These are phyloP conservation scores for Phyllosticta citrichinensis DNA, from an alignment of 2,329 filamentous ascomycete genomes.

Conservation along the genomic window DNA sequence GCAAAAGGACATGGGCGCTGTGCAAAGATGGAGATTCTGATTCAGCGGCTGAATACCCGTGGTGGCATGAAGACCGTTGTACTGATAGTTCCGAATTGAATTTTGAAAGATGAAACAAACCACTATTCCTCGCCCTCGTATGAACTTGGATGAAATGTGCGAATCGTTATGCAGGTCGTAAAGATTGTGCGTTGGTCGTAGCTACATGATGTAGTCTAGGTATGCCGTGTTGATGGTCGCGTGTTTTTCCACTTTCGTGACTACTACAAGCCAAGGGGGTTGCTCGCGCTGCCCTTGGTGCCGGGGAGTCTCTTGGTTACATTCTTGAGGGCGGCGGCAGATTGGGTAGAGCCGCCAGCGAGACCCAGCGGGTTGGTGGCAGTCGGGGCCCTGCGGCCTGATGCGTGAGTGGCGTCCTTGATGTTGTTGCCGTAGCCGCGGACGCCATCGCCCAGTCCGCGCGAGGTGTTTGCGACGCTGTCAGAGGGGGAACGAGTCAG, in stretches of 20 bases:
- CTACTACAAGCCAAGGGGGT: conserved; percentile 32
- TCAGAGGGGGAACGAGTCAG: background rate
- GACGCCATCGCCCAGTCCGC: conserved; percentile 38
- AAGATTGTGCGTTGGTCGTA: background rate
- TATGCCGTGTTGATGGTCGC: background rate
- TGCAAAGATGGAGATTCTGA: background rate
- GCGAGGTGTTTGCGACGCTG: conserved; percentile 35
- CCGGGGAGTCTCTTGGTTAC: conserved; percentile 6
- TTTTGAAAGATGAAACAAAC: background rate
- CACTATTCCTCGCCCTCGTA: background rate
- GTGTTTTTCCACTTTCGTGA: background rate
- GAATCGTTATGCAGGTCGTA: background rate
- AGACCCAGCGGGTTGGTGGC: conserved; percentile 38
- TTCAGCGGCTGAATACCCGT: background rate
- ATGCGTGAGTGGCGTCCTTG: conserved; percentile 38
- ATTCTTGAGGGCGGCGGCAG: conserved; percentile 3
- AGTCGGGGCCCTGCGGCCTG: conserved; percentile 34
- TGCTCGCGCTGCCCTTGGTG: conserved; percentile 22
- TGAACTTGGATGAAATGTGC: background rate
- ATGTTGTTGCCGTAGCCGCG: conserved; percentile 41
- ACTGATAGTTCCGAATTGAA: background rate
- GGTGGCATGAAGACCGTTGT: background rate
- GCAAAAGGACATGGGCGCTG: background rate
- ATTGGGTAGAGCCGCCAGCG: conserved; percentile 8
- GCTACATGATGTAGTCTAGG: background rate